A percentile compares a stretch with the other conserved stretches of the same genome.
phyloP scores from a whole-genome alignment of 257 asterid genomes.

The Scutellaria minor region DNA sequence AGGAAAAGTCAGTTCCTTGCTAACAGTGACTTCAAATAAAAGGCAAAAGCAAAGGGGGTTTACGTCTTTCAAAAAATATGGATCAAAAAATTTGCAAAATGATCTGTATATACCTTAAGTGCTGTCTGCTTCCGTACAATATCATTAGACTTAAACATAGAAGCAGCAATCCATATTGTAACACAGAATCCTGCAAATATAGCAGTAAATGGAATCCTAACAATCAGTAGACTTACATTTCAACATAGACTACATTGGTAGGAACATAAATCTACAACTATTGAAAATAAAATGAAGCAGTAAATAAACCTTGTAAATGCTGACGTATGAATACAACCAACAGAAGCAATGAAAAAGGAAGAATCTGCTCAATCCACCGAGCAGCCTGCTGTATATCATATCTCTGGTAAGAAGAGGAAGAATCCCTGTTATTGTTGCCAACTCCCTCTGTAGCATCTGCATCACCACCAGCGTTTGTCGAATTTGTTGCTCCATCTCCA shows the following conservation, averaged over 20 bases:
- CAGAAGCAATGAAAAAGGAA: slow-evolving; percentile 81
- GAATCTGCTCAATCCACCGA: slow-evolving; percentile 86
- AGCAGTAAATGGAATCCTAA: not conserved
- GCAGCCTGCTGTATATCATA: slow-evolving; percentile 91
- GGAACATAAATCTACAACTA: not conserved
- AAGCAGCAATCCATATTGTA: slow-evolving; percentile 78
- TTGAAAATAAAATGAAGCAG: slow-evolving; percentile 21
- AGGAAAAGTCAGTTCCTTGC: slow-evolving; percentile 35
- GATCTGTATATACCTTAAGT: slow-evolving; percentile 60
- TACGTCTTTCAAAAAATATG: slow-evolving; percentile 9
- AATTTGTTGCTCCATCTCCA: slow-evolving; percentile 45
- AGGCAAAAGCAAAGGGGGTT: slow-evolving; percentile 11
- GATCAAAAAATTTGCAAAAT: slow-evolving; percentile 24
- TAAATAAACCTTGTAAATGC: slow-evolving; percentile 71
- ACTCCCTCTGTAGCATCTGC: slow-evolving; percentile 52
- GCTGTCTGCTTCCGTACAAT: slow-evolving; percentile 84
- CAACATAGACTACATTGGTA: not conserved
- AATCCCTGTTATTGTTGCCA: slow-evolving; percentile 58
- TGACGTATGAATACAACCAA: slow-evolving; percentile 84
- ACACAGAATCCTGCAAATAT: slow-evolving; percentile 67
- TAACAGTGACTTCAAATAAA: slow-evolving; percentile 20
- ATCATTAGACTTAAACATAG: slow-evolving; percentile 91
- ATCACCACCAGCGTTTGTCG: slow-evolving; percentile 44
- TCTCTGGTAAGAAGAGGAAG: slow-evolving; percentile 81
- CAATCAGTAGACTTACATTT: too few relatives aligned